Evolutionary conservation across 768 basidiomycete genomes (phyloP).

Genomic region (Collybiopsis confluens): DNA sequence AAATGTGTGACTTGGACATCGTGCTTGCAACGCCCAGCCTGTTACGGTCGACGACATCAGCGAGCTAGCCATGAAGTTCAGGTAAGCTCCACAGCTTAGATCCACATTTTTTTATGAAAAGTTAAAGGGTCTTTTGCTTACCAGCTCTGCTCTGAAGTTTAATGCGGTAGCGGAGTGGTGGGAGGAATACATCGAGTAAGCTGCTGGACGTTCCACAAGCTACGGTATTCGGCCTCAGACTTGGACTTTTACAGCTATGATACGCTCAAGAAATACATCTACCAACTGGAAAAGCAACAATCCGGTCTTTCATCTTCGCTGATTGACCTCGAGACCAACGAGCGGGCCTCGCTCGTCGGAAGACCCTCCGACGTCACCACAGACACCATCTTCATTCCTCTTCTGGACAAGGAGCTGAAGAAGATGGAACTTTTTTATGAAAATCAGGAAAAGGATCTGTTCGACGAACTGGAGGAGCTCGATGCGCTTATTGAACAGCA

Average conservation of each 20-base stretch:
- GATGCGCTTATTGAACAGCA: conserved; percentile 54
- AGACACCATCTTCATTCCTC: conserved; percentile 61
- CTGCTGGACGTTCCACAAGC: conserved; percentile 12
- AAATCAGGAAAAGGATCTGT: conserved; percentile 67
- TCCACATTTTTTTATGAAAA: background rate
- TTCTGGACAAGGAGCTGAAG: conserved; percentile 77
- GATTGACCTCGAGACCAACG: conserved; percentile 63
- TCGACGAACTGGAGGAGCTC: conserved; percentile 53
- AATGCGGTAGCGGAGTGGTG: conserved; percentile 91
- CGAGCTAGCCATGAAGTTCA: conserved; percentile 50
- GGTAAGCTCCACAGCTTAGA: conserved; percentile 29
- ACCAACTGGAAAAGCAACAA: conserved; percentile 80
- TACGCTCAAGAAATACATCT: conserved; percentile 77
- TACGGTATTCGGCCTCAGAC: background rate
- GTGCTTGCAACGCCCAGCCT: background rate
- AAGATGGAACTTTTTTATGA: conserved; percentile 83
- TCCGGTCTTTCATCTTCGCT: conserved; percentile 30
- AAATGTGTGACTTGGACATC: too few relatives aligned
- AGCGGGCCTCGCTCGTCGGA: conserved; percentile 52
- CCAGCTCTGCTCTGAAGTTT: conserved; percentile 81
- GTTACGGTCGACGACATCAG: background rate
- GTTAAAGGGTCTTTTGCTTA: background rate
- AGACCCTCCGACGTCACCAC: conserved; percentile 32
- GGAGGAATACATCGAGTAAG: conserved; percentile 87
- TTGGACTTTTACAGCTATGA: conserved; percentile 59